Evolutionary conservation across 306 rosid genomes (phyloP).

Genomic region (Inga oerstediana): DNA sequence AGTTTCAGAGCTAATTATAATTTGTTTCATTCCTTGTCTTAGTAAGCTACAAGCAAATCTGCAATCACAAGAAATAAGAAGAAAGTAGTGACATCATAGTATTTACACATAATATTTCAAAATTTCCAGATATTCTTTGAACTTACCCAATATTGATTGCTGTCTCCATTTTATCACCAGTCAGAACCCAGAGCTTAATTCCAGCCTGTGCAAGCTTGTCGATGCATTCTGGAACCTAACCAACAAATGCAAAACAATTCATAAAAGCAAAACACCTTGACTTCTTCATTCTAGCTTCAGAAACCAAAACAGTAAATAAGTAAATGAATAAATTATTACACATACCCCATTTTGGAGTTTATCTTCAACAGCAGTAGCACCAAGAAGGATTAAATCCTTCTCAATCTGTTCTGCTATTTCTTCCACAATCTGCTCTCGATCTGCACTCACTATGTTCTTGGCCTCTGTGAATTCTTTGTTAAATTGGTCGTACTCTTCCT

Average conservation of each 20-base stretch:
- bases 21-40: conserved; percentile 94
- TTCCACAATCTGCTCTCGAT: conserved; percentile 77
- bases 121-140: conserved; percentile 14
- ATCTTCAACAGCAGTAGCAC: conserved; percentile 99
- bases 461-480: conserved; percentile 67
- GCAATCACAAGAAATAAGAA: conserved; percentile 25
- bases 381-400: conserved; percentile 91
- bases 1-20: conserved; percentile 84
- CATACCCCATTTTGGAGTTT: conserved; percentile 96
- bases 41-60: conserved; percentile 97
- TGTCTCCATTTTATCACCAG: conserved; percentile 99
- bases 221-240: conserved; percentile 96
- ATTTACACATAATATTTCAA: conserved; percentile 12
- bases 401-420: conserved; percentile 66
- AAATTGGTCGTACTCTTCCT: conserved; percentile 68
- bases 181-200: conserved; percentile 96
- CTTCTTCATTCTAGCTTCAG: conserved; percentile 14
- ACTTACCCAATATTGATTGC: conserved; percentile 94
- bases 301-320: conserved; percentile 5
- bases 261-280: conserved; percentile 21
- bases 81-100: conserved; percentile 19
- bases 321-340: background rate
- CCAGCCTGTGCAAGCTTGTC: conserved; percentile 99
- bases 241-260: conserved; percentile 26
- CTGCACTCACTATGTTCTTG: conserved; percentile 77